Evolutionary conservation across 352 stramenopile species (phyloP), one percentile per base, ranked within the genome.

Genomic region (Phytophthora pseudosyringae): DNA sequence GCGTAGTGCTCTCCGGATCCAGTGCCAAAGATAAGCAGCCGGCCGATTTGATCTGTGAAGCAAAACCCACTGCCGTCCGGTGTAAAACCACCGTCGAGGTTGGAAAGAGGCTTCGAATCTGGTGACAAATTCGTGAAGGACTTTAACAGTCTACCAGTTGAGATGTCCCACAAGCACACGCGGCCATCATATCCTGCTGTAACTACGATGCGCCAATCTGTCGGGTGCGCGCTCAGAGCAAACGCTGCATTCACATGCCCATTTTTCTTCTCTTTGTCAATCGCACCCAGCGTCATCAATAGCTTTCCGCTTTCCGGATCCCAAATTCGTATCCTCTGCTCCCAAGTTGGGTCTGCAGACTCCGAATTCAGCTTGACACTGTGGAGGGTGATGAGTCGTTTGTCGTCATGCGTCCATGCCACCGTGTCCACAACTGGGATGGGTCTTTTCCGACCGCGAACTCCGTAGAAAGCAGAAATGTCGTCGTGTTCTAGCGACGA

Each of bases 131-230:
- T 92, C 21, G 61, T 76, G 43, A 87, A 92, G 1, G 73, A 72
- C 47, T 88, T 87, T 32, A 93, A 55, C 62, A 91, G 79, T 36
- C 69, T 67, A 6, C 85, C 86, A 0, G 76, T 78, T 7, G 83
- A 79, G 15, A 96, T 92, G 65, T 96, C 83, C 89, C 89, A 97
- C 31, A 96, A 59, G 35, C 87, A 90, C 11, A 97, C 78, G 12
- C 86, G 82, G 1, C 87, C 85, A 59, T 97, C 89, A 49, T 96
- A 90, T 4, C 89, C 89, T 45, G 80, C 88, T 13, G 87, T 96
- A 16, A 96, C 69, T 12, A 94, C 58, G 33, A 97, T 83, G 26
- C 74, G 73, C 75, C 78, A 87, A 60, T 95, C 80, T 1, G 54
- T 83, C 15, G 89, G 89, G 53, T 97, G 89, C 6, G 81, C 73